Percentiles rank a stretch among this genome's conserved stretches.
Evolutionary conservation across 805 yeast species (phyloP).

Genomic region (Candida berthetii): DNA sequence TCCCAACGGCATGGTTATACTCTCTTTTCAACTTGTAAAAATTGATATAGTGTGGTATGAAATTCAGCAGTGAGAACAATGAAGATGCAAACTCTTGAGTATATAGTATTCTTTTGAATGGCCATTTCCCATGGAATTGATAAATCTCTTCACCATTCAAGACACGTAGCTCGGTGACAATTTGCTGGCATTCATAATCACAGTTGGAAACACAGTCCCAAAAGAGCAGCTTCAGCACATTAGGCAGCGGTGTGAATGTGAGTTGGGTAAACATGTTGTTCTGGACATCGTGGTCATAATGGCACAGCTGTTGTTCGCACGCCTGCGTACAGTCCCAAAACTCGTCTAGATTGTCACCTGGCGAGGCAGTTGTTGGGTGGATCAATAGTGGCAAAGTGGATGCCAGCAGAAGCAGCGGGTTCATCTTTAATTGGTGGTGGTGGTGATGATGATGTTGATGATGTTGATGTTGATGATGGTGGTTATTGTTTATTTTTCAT

Average conservation of each 20-base stretch:
- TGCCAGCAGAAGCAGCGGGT: not conserved
- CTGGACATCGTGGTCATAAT: not conserved
- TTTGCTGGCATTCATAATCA: conserved; percentile 88
- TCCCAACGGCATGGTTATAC: conserved; percentile 2
- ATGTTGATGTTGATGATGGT: too few species aligned
- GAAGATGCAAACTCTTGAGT: conserved; percentile 82
- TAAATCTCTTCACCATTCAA: conserved; percentile 43
- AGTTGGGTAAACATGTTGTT: not conserved
- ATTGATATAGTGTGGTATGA: conserved; percentile 56
- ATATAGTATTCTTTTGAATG: conserved; percentile 72
- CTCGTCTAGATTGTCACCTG: conserved; percentile 8
- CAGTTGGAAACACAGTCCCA: conserved; percentile 83
- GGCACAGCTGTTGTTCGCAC: conserved; percentile 4
- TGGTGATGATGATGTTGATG: too few species aligned
- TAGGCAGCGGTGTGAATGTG: conserved; percentile 1
- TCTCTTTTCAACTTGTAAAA: conserved; percentile 22
- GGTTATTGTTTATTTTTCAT: too few species aligned
- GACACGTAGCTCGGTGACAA: conserved; percentile 53
- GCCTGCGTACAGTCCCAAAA: conserved; percentile 4
- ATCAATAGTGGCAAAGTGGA: not conserved
- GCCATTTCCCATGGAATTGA: conserved; percentile 99
- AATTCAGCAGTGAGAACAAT: conserved; percentile 68
- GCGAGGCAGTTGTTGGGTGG: conserved; percentile 1
- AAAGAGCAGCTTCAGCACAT: conserved; percentile 34
- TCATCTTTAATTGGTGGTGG: too few species aligned